Evolutionary conservation across 495 filamentous ascomycete species (phyloP).

Genomic region (Clavariopsis aquatica): DNA sequence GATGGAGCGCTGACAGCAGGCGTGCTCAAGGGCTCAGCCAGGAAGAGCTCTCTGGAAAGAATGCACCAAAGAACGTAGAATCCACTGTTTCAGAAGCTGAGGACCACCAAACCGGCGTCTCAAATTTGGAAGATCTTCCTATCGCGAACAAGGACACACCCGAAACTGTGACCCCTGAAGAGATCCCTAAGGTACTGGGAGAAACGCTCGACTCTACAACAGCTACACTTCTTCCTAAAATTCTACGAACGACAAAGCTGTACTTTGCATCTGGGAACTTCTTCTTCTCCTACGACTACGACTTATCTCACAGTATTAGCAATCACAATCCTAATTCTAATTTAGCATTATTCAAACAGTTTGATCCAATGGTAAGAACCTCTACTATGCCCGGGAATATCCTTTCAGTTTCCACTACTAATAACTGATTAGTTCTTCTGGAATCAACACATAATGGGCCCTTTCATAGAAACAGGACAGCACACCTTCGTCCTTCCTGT

Average conservation of each 20-base stretch:
- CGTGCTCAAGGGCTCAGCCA: slow-evolving; percentile 60
- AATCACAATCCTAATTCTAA: slow-evolving; percentile 49
- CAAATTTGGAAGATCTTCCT: slow-evolving; percentile 18
- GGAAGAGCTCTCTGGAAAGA: slow-evolving; percentile 36
- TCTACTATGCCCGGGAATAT: neutral
- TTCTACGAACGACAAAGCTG: slow-evolving; percentile 78
- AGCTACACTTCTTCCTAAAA: slow-evolving; percentile 71
- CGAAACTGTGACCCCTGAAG: slow-evolving; percentile 27
- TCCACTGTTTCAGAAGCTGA: slow-evolving; percentile 21
- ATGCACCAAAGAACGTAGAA: slow-evolving; percentile 25
- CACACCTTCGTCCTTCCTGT: slow-evolving; percentile 72
- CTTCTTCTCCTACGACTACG: slow-evolving; percentile 90
- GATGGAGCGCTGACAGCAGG: slow-evolving; percentile 65
- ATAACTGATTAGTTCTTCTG: slow-evolving; percentile 71
- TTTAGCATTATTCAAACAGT: slow-evolving; percentile 65
- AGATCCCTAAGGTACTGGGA: slow-evolving; percentile 43
- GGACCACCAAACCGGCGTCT: slow-evolving; percentile 2
- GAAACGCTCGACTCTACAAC: slow-evolving; percentile 43
- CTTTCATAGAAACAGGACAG: slow-evolving; percentile 71
- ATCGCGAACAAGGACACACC: slow-evolving; percentile 20
- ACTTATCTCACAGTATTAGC: slow-evolving; percentile 71
- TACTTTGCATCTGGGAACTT: slow-evolving; percentile 78
- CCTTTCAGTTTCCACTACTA: neutral
- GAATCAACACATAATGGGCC: slow-evolving; percentile 74
- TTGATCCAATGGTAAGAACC: slow-evolving; percentile 67